phyloP scores from a whole-genome alignment of 148 eudicot genomes.

The Simmondsia chinensis region DNA sequence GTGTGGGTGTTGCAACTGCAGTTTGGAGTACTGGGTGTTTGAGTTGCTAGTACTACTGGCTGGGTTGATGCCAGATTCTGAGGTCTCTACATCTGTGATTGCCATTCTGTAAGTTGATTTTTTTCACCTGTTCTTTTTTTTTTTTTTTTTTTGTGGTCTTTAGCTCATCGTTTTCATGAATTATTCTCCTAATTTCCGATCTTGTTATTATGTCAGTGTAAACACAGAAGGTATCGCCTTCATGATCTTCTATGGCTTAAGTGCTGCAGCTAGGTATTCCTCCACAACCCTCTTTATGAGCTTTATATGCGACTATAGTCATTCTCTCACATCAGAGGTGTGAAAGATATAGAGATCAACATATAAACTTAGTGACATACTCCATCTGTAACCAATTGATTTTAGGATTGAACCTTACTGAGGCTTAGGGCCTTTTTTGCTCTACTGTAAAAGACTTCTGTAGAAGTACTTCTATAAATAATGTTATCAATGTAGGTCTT shows the following conservation, averaged over 20 bases:
- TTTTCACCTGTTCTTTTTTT: too few relatives aligned
- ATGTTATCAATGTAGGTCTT: too few relatives aligned
- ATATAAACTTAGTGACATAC: too few relatives aligned
- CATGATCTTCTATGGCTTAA: not conserved
- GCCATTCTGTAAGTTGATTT: not conserved
- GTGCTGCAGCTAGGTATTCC: not conserved
- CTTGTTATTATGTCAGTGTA: not conserved
- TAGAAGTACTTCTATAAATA: too few relatives aligned
- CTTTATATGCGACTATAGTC: too few relatives aligned
- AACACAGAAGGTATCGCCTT: not conserved
- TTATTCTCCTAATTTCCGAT: not conserved
- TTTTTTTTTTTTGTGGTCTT: not conserved
- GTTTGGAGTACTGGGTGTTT: not conserved
- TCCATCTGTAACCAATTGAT: not conserved
- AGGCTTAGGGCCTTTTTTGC: too few relatives aligned
- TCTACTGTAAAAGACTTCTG: too few relatives aligned
- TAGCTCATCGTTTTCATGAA: not conserved
- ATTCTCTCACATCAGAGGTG: too few relatives aligned
- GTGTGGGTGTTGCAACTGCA: not conserved
- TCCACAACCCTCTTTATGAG: too few relatives aligned
- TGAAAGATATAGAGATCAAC: too few relatives aligned
- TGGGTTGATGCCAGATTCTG: not conserved
- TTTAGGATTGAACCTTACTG: too few relatives aligned
- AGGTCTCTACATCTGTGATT: not conserved
- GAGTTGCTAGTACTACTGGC: not conserved